phyloP scores from a whole-genome alignment of 805 yeast species.

The Candida suzukii region DNA sequence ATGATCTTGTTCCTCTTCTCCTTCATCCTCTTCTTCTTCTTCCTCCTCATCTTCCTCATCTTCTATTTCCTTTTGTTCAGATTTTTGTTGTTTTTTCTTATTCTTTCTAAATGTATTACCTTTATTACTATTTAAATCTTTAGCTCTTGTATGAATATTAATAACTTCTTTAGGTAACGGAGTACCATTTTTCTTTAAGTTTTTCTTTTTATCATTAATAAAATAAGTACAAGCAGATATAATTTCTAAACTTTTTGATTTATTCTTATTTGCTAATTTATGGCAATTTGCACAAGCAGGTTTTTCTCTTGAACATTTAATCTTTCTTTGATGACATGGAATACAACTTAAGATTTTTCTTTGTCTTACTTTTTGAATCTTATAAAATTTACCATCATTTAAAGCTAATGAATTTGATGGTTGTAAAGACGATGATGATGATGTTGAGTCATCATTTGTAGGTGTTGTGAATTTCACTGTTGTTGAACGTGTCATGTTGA shows the following conservation, averaged over 20 bases:
- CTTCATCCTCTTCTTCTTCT: not conserved
- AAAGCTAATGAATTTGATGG: slow-evolving; percentile 21
- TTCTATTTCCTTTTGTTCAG: not conserved
- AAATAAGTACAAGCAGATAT: slow-evolving; percentile 41
- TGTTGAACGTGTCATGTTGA: no score
- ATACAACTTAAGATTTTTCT: slow-evolving; percentile 52
- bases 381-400: slow-evolving; percentile 37
- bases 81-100: not conserved
- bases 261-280: slow-evolving; percentile 17
- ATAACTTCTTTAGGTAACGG: slow-evolving; percentile 3
- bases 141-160: not conserved
- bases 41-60: not conserved
- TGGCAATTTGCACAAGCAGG: slow-evolving; percentile 56
- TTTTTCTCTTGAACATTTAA: slow-evolving; percentile 54
- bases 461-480: no score
- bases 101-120: not conserved
- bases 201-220: slow-evolving; percentile 47
- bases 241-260: slow-evolving; percentile 9
- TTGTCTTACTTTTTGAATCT: slow-evolving; percentile 56
- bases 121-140: not conserved
- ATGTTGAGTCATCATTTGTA: no score
- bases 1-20: not conserved
- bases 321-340: slow-evolving; percentile 59
- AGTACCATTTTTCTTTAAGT: slow-evolving; percentile 18
- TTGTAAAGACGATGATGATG: no score